phyloP scores from a whole-genome alignment of 2,329 filamentous ascomycete species.

The Aspergillus sp. region DNA sequence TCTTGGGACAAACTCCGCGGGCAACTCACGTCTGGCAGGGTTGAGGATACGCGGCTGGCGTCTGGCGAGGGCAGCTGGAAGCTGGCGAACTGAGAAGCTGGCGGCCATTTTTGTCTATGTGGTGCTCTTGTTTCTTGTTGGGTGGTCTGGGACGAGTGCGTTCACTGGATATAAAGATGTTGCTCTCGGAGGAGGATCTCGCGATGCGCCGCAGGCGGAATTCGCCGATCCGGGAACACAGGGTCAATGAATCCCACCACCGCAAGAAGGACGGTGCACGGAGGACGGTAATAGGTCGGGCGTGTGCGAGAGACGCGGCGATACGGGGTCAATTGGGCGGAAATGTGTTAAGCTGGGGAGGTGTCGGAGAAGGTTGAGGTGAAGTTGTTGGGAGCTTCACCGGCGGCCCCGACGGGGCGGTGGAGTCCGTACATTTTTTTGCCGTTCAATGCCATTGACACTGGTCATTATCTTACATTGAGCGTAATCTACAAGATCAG shows the following conservation, averaged over 20 bases:
- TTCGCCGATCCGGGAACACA: slow-evolving; percentile 18
- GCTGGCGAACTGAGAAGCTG: slow-evolving; percentile 29
- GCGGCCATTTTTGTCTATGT: slow-evolving; percentile 30
- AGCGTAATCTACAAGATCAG: too few species aligned
- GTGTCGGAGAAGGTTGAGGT: slow-evolving; percentile 32
- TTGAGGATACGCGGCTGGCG: slow-evolving; percentile 30
- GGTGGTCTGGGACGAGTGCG: neutral
- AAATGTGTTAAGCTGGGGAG: slow-evolving; percentile 15
- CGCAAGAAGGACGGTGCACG: slow-evolving; percentile 15
- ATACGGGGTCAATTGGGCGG: slow-evolving; percentile 7
- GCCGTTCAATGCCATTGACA: slow-evolving; percentile 22
- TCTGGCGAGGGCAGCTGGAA: slow-evolving; percentile 34
- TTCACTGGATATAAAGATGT: neutral
- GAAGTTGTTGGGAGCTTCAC: slow-evolving; percentile 39
- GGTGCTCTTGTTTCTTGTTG: slow-evolving; percentile 2
- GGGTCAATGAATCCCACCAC: slow-evolving; percentile 26
- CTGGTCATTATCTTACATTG: too few species aligned
- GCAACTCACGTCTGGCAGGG: slow-evolving; percentile 34
- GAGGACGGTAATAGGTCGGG: slow-evolving; percentile 6
- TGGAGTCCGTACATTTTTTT: neutral
- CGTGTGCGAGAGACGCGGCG: neutral
- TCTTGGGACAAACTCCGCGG: slow-evolving; percentile 1
- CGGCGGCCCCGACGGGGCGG: slow-evolving; percentile 37
- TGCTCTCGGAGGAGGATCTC: neutral
- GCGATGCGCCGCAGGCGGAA: slow-evolving; percentile 16